Base-by-base conservation (phyloP, 2,329 filamentous ascomycete genomes). In the Uncinocarpus reesii region DNA sequence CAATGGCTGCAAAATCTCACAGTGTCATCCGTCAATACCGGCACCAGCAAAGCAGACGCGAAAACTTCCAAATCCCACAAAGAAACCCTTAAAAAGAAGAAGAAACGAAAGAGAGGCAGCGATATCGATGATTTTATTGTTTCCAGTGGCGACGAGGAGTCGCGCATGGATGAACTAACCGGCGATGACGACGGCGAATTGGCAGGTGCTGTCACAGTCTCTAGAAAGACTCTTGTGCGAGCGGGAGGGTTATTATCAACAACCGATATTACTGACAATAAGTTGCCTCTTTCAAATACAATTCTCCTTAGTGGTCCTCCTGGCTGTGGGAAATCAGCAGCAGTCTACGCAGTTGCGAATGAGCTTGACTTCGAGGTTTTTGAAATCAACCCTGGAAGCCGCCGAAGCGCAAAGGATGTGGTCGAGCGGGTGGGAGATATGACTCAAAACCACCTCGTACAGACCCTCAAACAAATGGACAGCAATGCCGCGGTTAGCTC, bases 341-440 rank as follows among this genome's bases (percentile, higher is more conserved):
- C 88, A 1, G 84, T 95, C 0, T 89, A 93, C 64, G 92, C 92
- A 3, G 84, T 89, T 35, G 90, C 92, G 3, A 90, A 86, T 59
- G 90, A 98, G 65, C 74, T 96, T 13, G 87, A 79, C 1, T 96
- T 93, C 60, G 89, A 95, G 59, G 78, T 98, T 1, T 98, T 98
- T 56, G 92, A 98, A 65, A 88, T 98, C 61, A 93, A 94, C 59
- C 71, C 90, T 0, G 80, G 86, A 52, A 86, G 79, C 56, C 80
- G 89, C 43, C 77, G 92, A 53, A 94, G 80, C 60, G 90, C 89
- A 26, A 92, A 83, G 62, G 92, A 98, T 58, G 81, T 98, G 41
- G 64, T 94, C 28, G 92, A 98, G 58, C 86, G 79, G 57, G 86
- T 98, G 37, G 93, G 92, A 34, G 88, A 98, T 65, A 96, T 98